Base-by-base conservation (phyloP, 768 basidiomycete species). In the Lentinula raphanica region DNA sequence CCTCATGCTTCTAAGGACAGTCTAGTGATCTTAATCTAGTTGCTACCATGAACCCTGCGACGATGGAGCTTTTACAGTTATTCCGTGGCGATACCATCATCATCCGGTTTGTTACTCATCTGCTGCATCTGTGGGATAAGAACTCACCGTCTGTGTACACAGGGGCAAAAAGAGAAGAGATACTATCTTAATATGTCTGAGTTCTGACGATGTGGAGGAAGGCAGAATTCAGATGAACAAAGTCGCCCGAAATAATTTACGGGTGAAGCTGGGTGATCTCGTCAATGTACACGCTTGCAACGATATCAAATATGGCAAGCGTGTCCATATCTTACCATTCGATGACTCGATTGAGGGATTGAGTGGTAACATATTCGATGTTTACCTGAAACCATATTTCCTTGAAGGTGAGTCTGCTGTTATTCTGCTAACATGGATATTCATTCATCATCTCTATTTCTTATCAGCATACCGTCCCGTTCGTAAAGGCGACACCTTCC, bases 221-320 rank as follows among this genome's bases (percentile, higher is more conserved):
- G 96, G 97, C 58, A 92, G 92, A 70, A 95, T 99, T 62, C 95
- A 97, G 67, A 78, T 99, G 76, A 99, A 99, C 87, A 98, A 98
- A 74, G 97, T 99, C 35, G 97, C 97, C n/a, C 92, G 97, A 58
- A 96, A 98, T 78, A 98, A 99, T 76, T 76, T 98, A 48, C 92
- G 96, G 56, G 93, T 98, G 65, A 98, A 98, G 78, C 87, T 98
- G 42, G 96, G 92, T 42, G 97, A 99, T 72, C 81, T 98, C 56
- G 94, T 94, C 69, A 92, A 91, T 61, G 94, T 99, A 0, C 95
- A 98, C 72, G 86, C 92, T 66, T 98, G 95, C 70, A 83, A 89
- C 59, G 96, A 98, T 68, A 98, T 98, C 81, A 97, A 98, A 75
- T 99, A 99, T 72, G 97, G 97, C 63, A 98, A 99, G 72, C 88